Percentiles rank a stretch among this genome's conserved stretches.
These are phyloP conservation scores for Linum lewisii DNA, from an alignment of 345 rosid genomes.

Conservation along the genomic window DNA sequence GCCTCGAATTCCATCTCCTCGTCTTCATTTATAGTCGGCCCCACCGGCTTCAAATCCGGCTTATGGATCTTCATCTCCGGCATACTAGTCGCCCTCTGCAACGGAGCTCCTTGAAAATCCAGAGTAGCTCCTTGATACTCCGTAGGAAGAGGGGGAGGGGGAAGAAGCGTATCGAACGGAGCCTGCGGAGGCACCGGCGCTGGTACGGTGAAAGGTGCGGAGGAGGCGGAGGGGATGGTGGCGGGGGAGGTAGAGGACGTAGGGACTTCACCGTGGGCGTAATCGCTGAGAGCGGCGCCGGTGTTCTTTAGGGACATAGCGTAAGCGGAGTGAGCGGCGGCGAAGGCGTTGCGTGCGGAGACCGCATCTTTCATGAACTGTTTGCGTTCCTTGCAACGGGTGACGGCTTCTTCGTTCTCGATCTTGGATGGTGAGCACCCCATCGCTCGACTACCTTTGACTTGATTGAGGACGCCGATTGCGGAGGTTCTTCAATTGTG, in stretches of 20 bases:
- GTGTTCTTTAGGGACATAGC: constrained; percentile 70
- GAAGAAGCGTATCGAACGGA: constrained; percentile 15
- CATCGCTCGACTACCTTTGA: constrained; percentile 23
- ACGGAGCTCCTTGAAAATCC: constrained; percentile 4
- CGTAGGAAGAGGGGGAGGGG: constrained; percentile 44
- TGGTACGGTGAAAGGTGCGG: background rate
- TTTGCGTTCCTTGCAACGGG: constrained; percentile 75
- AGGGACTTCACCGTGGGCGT: constrained; percentile 60
- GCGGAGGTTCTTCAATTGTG: background rate
- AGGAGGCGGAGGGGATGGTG: constrained; percentile 10
- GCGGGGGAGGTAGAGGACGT: background rate
- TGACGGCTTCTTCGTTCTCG: constrained; percentile 88
- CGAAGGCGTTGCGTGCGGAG: constrained; percentile 73
- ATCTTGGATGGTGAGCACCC: constrained; percentile 91
- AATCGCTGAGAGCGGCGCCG: constrained; percentile 91
- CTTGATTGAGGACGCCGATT: background rate
- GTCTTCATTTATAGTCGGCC: constrained; percentile 44
- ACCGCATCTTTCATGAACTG: constrained; percentile 66
- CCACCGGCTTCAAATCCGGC: constrained; percentile 27
- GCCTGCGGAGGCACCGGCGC: constrained; percentile 4
- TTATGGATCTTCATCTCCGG: constrained; percentile 69
- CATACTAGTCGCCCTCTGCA: constrained; percentile 69
- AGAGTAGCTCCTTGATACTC: background rate
- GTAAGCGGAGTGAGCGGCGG: constrained; percentile 90
- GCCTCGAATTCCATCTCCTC: constrained; percentile 38